Evolutionary conservation across 2,329 filamentous ascomycete genomes (phyloP).

Genomic region (Aspergillus felis): DNA sequence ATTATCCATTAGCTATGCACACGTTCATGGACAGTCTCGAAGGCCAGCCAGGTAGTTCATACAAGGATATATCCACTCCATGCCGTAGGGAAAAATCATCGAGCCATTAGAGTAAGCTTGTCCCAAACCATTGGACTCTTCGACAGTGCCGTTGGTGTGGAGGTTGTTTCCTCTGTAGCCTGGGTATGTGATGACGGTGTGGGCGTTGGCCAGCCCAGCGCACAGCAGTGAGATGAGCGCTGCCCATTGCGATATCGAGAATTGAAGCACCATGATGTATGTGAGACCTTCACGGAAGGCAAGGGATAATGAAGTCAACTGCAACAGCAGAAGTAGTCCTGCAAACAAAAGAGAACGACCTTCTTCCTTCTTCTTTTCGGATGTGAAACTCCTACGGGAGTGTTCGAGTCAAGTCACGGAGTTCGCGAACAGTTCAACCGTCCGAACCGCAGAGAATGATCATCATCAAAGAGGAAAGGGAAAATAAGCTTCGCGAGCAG

Average conservation of each 20-base stretch:
- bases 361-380: not conserved
- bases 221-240: slow-evolving; percentile 32
- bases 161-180: slow-evolving; percentile 86
- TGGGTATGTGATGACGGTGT: slow-evolving; percentile 81
- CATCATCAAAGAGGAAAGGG: slow-evolving; percentile 8
- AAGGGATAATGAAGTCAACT: not conserved
- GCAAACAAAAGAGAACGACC: not conserved
- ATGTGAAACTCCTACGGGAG: not conserved
- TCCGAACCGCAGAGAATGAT: slow-evolving; percentile 6
- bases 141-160: slow-evolving; percentile 63
- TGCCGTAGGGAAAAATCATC: slow-evolving; percentile 70
- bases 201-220: slow-evolving; percentile 45
- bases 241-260: slow-evolving; percentile 26
- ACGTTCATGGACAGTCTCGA: not conserved
- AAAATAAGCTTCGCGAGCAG: slow-evolving; percentile 18
- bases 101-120: slow-evolving; percentile 46
- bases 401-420: slow-evolving; percentile 1
- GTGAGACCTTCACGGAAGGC: not conserved
- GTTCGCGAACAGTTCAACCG: not conserved
- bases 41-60: slow-evolving; percentile 37
- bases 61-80: slow-evolving; percentile 97
- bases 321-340: slow-evolving; percentile 1
- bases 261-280: slow-evolving; percentile 24
- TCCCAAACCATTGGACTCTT: slow-evolving; percentile 44
- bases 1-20: slow-evolving; percentile 2